Percentiles rank a stretch among this genome's conserved stretches.
Conservation (phyloP, 805 yeast species). For the Kazachstania taianensis region DNA sequence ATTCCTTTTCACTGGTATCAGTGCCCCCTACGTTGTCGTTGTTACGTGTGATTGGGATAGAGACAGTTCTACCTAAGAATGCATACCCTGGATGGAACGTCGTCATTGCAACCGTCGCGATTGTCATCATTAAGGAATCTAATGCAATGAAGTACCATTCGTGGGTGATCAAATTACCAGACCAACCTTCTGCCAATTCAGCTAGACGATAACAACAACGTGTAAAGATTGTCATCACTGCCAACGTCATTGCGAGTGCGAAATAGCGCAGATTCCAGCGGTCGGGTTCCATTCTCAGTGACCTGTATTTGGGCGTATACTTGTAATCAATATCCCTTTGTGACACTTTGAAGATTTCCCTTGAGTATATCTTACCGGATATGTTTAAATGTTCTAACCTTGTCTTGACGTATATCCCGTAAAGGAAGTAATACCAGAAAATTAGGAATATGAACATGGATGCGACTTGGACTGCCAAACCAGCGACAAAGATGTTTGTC, state of each 20-base stretch:
- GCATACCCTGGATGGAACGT: constrained; percentile 56
- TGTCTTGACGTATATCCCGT: constrained; percentile 28
- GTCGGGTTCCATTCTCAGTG: constrained; percentile 23
- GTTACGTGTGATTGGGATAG: constrained; percentile 17
- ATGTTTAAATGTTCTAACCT: constrained; percentile 15
- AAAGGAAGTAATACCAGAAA: constrained; percentile 40
- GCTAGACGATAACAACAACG: constrained; percentile 66
- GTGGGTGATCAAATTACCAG: constrained; percentile 50
- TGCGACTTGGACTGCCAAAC: constrained; percentile 66
- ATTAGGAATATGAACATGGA: constrained; percentile 53
- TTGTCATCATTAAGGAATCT: constrained; percentile 52
- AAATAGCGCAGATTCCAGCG: constrained; percentile 33
- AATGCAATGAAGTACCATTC: constrained; percentile 50
- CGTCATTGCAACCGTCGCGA: constrained; percentile 39
- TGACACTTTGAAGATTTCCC: constrained; percentile 10
- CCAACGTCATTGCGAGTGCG: constrained; percentile 36
- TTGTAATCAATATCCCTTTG: constrained; percentile 16
- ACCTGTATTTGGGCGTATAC: constrained; percentile 20
- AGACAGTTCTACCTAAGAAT: constrained; percentile 28
- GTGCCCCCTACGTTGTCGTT: background rate
- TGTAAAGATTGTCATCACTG: constrained; percentile 46
- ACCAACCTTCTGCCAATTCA: constrained; percentile 59
- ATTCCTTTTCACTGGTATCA: too few species aligned
- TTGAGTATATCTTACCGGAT: constrained; percentile 9
- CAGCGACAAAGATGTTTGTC: constrained; percentile 53